Conservation (phyloP, 202 grass and related monocot species). For the Cymbopogon flexuosus region DNA sequence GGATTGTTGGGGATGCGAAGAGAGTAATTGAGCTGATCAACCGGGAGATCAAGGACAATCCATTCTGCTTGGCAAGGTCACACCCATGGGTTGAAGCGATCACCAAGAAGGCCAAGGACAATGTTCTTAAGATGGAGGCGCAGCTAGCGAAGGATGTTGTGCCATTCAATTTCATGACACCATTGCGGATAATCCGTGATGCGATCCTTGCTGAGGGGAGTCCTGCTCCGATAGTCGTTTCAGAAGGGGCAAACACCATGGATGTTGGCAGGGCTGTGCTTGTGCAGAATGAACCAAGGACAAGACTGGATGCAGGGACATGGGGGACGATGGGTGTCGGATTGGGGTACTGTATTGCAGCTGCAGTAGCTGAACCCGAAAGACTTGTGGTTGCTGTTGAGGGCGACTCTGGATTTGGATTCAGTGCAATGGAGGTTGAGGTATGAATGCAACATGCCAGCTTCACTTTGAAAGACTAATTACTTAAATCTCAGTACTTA, state of each 20-base stretch:
- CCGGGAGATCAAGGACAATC: constrained; percentile 78
- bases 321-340: constrained; percentile 97
- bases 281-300: constrained; percentile 89
- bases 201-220: constrained; percentile 69
- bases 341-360: constrained; percentile 87
- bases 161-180: constrained; percentile 93
- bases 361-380: constrained; percentile 61
- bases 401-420: constrained; percentile 93
- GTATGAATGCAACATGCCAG: constrained; percentile 36
- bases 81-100: constrained; percentile 83
- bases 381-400: constrained; percentile 86
- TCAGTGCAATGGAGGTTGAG: constrained; percentile 98
- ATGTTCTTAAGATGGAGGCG: constrained; percentile 70
- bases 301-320: constrained; percentile 90
- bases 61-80: constrained; percentile 67
- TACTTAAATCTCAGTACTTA: background rate
- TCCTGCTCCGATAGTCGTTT: constrained; percentile 69
- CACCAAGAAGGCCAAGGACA: constrained; percentile 73
- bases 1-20: constrained; percentile 74
- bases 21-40: constrained; percentile 62
- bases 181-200: constrained; percentile 79
- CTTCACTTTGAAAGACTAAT: background rate
- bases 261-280: constrained; percentile 86
- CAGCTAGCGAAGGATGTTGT: constrained; percentile 66
- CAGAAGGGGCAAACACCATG: constrained; percentile 95